phyloP scores from a whole-genome alignment of 257 asterid species.

The Nicotiana sylvestris region DNA sequence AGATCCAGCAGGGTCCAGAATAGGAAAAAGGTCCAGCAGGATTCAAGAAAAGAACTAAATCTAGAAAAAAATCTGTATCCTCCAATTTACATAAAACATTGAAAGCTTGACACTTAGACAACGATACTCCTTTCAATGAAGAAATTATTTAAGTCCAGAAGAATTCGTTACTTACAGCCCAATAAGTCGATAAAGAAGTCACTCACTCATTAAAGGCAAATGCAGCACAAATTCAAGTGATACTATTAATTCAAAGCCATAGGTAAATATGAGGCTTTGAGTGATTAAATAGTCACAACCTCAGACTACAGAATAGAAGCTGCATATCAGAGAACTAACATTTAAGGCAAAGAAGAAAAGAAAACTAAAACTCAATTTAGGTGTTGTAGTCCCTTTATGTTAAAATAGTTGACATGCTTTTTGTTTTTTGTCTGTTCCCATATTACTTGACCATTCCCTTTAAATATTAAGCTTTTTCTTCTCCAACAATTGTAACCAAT shows the following conservation, averaged over 20 bases:
- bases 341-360: neutral
- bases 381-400: neutral
- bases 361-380: neutral
- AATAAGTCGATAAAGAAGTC: neutral
- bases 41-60: neutral
- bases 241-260: neutral
- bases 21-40: neutral
- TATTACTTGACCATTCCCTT: neutral
- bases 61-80: neutral
- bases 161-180: neutral
- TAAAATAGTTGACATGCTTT: neutral
- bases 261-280: neutral
- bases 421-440: neutral
- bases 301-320: neutral
- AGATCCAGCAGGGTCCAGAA: neutral
- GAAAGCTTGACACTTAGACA: neutral
- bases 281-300: neutral
- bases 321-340: neutral
- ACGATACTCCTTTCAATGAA: neutral
- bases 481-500: neutral
- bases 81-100: neutral
- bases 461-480: neutral
- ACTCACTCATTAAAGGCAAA: neutral
- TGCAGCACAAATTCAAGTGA: neutral
- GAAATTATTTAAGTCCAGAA: neutral